These are phyloP conservation scores for Naganishia cerealis DNA, from an alignment of 1,284 basidiomycete species.

Conservation along the genomic window DNA sequence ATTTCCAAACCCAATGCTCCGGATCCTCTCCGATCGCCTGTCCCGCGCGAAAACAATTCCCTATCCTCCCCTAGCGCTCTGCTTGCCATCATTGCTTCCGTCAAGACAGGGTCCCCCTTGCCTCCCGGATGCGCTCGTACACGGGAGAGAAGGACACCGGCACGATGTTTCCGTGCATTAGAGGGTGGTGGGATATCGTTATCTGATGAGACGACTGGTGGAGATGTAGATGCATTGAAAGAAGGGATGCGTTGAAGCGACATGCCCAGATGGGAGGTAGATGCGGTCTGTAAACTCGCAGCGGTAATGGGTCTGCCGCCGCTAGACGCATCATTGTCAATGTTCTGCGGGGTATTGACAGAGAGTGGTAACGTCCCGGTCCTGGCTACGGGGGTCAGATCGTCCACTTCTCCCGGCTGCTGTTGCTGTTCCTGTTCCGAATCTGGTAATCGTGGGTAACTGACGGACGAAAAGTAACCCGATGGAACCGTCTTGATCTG, in stretches of 20 bases:
- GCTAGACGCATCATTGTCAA: not conserved
- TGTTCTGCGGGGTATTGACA: not conserved
- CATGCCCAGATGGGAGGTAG: not conserved
- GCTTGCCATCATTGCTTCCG: not conserved
- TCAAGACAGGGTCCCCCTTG: not conserved
- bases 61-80: too few relatives aligned
- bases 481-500: slow-evolving; percentile 14
- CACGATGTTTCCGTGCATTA: slow-evolving; percentile 30
- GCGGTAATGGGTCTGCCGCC: not conserved
- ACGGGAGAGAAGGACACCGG: slow-evolving; percentile 20
- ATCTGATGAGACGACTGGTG: not conserved
- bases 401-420: not conserved
- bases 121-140: slow-evolving; percentile 15
- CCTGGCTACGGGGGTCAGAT: slow-evolving; percentile 3
- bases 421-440: not conserved
- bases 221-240: not conserved
- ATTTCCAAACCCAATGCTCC: slow-evolving; percentile 5
- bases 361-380: not conserved
- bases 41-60: not conserved
- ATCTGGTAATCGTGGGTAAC: not conserved
- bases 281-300: not conserved
- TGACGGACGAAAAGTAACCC: slow-evolving; percentile 17
- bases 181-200: slow-evolving; percentile 28
- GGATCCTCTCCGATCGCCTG: not conserved
- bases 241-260: slow-evolving; percentile 4